phyloP scores from a whole-genome alignment of 495 filamentous ascomycete species.

The Podospora australis region DNA sequence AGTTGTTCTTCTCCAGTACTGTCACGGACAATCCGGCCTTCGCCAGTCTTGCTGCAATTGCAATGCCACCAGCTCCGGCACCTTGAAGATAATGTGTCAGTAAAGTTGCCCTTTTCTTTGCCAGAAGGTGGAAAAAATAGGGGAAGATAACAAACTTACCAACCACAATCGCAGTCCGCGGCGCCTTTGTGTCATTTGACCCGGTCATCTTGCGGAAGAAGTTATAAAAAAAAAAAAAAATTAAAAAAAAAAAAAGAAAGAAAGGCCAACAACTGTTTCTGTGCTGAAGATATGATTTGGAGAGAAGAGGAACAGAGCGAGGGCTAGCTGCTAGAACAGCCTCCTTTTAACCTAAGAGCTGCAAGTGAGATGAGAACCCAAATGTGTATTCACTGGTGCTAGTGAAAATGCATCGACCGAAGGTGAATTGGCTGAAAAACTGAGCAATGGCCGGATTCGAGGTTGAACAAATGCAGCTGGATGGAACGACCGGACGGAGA shows the following conservation, averaged over 20 bases:
- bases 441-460: too few species aligned
- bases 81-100: constrained; percentile 31
- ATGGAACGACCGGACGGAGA: too few species aligned
- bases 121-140: background rate
- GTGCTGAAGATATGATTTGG: too few species aligned
- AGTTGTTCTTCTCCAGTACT: constrained; percentile 61
- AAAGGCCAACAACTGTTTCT: background rate
- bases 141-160: constrained; percentile 1
- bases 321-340: too few species aligned
- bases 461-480: too few species aligned
- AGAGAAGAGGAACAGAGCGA: too few species aligned
- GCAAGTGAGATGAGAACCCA: too few species aligned
- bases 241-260: background rate
- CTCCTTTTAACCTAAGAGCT: too few species aligned
- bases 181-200: background rate
- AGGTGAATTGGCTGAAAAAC: too few species aligned
- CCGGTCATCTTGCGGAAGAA: background rate
- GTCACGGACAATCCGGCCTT: constrained; percentile 59
- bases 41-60: constrained; percentile 60
- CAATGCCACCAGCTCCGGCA: constrained; percentile 61
- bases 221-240: background rate
- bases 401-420: too few species aligned
- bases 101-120: background rate
- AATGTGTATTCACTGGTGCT: too few species aligned
- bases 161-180: constrained; percentile 9